Evolutionary conservation across 2,329 filamentous ascomycete genomes (phyloP), one percentile per base, ranked within the genome.

Genomic region (Zopfia rhizophila): DNA sequence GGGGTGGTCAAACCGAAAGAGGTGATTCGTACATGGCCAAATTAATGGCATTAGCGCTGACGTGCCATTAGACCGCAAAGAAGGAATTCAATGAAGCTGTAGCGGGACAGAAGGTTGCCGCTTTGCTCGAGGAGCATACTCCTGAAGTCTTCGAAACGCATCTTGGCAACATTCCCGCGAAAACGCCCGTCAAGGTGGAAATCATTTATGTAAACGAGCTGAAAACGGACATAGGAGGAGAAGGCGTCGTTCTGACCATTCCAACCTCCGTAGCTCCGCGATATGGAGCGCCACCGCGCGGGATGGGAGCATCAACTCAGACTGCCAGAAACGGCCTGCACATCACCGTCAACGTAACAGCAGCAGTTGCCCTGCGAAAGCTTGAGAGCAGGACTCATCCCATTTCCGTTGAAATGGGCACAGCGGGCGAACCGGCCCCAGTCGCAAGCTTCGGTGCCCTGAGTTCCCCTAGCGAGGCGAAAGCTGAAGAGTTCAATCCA

Each of bases 191-290:
- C 12, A 50, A 33, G 30, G 40, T 54, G 7, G 46, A 52, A 13
- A 45, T 52, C 7, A 33, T 22, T 7, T 56, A 52, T 21, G 23
- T 56, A 2, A 48, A 14, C 18, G 43, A 55, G 27, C 44, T 55
- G 11, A 58, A 58, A 37, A 11, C 33, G 5, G 46, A 51, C 25
- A 21, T 36, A 13, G 22, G 22, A 17, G 40, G 24, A 17, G 48
- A 52, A 5, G 48, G 43, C 3, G 21, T 55, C 6, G 14, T 45
- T 5, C 21, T 57, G n/a, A 57, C 45, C 2, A 7, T 55, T 12
- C 54, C 54, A 4, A 49, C 48, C 8, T 53, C 48, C 2, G 38
- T 57, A 6, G 54, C 54, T 11, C 54, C 54, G 11, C 14, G 54
- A 11, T 57, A 55, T 30, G 54, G 50, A 5, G 16, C 14, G 8